Percentiles rank a stretch among this genome's conserved stretches.
Evolutionary conservation across 1,284 basidiomycete species (phyloP).

Genomic region (Fomitopsis schrenkii): DNA sequence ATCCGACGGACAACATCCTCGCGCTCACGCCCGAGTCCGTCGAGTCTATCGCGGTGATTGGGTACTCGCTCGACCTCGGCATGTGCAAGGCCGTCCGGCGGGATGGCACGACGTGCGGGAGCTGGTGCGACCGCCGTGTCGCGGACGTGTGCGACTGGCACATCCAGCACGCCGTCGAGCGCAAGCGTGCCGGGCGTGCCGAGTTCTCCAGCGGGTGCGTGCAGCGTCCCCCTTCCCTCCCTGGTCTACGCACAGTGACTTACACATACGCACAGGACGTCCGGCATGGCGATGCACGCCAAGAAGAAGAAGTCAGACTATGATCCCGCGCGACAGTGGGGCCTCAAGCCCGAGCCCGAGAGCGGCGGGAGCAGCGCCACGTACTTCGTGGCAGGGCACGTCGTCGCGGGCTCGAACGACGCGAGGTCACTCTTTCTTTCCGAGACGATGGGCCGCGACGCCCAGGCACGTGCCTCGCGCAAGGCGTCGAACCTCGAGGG

Average conservation of each 20-base stretch:
- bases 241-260: not conserved
- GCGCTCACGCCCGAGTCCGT: slow-evolving; percentile 84
- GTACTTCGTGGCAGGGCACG: slow-evolving; percentile 76
- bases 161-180: slow-evolving; percentile 76
- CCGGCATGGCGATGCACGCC: slow-evolving; percentile 53
- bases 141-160: slow-evolving; percentile 90
- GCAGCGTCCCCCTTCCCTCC: not conserved
- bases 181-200: slow-evolving; percentile 64
- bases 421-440: slow-evolving; percentile 46
- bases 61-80: slow-evolving; percentile 81
- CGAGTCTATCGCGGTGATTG: slow-evolving; percentile 79
- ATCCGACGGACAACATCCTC: slow-evolving; percentile 78
- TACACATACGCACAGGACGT: slow-evolving; percentile 45
- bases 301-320: slow-evolving; percentile 52
- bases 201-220: slow-evolving; percentile 79
- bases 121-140: slow-evolving; percentile 85
- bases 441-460: slow-evolving; percentile 71
- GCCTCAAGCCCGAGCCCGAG: slow-evolving; percentile 55
- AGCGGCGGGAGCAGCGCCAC: slow-evolving; percentile 50
- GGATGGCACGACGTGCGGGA: slow-evolving; percentile 78
- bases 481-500: slow-evolving; percentile 53
- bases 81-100: slow-evolving; percentile 74
- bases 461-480: slow-evolving; percentile 68
- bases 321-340: slow-evolving; percentile 68
- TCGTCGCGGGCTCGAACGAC: slow-evolving; percentile 49